phyloP scores from a whole-genome alignment of 2,329 filamentous ascomycete species.

The Drechslerella coelobrocha region DNA sequence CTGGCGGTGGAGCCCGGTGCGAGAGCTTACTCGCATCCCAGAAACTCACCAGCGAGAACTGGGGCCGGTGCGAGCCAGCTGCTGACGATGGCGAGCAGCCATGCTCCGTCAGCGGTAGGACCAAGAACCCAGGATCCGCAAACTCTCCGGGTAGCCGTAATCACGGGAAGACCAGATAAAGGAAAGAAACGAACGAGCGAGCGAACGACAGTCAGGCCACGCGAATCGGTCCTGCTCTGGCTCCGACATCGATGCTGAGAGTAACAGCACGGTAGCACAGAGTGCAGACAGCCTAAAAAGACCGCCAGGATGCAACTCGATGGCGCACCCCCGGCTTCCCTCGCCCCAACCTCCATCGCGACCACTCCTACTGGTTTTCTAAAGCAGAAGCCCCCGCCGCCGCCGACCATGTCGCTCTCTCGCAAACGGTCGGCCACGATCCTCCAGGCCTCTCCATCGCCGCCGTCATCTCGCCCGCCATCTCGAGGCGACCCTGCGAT shows the following conservation, averaged over 20 bases:
- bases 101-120: not conserved
- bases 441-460: conserved; percentile 37
- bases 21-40: no score
- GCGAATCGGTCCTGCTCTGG: not conserved
- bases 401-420: conserved; percentile 26
- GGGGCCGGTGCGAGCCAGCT: not conserved
- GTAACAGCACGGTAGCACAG: no score
- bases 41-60: not conserved
- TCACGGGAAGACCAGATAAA: not conserved
- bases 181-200: no score
- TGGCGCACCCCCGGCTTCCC: conserved; percentile 19
- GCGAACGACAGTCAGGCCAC: not conserved
- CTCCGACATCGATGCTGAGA: not conserved
- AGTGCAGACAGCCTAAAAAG: conserved; percentile 12
- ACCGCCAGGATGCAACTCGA: conserved; percentile 46
- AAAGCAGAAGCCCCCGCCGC: conserved; percentile 7
- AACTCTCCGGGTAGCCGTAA: not conserved
- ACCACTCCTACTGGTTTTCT: conserved; percentile 10
- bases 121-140: not conserved
- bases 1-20: no score
- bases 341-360: conserved; percentile 21
- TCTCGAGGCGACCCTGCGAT: conserved; percentile 25
- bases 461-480: conserved; percentile 45
- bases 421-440: conserved; percentile 48
- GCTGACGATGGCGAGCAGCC: not conserved